Conservation (phyloP, 495 filamentous ascomycete genomes). For the Aspergillus panamensis region DNA sequence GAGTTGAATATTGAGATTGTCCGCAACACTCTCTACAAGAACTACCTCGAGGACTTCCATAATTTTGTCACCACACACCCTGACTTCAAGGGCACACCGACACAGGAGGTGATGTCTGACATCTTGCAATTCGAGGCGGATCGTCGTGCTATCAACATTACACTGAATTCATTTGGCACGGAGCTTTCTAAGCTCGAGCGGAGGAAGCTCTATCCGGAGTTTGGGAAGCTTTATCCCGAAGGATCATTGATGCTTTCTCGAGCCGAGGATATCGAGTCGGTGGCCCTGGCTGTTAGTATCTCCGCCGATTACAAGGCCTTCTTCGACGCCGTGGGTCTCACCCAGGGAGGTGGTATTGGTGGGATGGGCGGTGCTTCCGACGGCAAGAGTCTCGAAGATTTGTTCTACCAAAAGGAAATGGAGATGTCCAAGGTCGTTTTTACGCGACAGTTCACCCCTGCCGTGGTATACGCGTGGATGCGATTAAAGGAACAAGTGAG, state of each 20-base stretch:
- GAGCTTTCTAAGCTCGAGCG: slow-evolving; percentile 91
- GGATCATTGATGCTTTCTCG: slow-evolving; percentile 92
- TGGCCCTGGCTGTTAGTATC: slow-evolving; percentile 86
- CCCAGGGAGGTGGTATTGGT: slow-evolving; percentile 67
- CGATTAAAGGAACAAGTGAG: slow-evolving; percentile 95
- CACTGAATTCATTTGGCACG: slow-evolving; percentile 96
- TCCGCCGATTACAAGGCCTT: slow-evolving; percentile 88
- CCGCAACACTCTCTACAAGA: slow-evolving; percentile 98
- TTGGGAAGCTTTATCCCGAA: slow-evolving; percentile 88
- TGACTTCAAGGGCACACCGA: slow-evolving; percentile 82
- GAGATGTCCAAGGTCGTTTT: slow-evolving; percentile 93
- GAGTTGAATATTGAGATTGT: slow-evolving; percentile 99
- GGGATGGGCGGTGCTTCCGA: slow-evolving; percentile 84
- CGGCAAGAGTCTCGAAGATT: slow-evolving; percentile 87
- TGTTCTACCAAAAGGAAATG: slow-evolving; percentile 99
- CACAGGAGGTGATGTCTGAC: slow-evolving; percentile 89
- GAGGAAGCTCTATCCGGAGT: slow-evolving; percentile 92
- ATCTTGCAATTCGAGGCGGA: slow-evolving; percentile 96
- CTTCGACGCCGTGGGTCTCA: slow-evolving; percentile 88
- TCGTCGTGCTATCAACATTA: slow-evolving; percentile 96
- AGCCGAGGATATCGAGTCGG: slow-evolving; percentile 92
- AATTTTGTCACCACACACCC: slow-evolving; percentile 82
- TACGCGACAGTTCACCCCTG: slow-evolving; percentile 92
- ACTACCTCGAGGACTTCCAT: slow-evolving; percentile 97
- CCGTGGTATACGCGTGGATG: slow-evolving; percentile 96